phyloP scores from a whole-genome alignment of 164 flowering plant species.

The Platanus orientalis region DNA sequence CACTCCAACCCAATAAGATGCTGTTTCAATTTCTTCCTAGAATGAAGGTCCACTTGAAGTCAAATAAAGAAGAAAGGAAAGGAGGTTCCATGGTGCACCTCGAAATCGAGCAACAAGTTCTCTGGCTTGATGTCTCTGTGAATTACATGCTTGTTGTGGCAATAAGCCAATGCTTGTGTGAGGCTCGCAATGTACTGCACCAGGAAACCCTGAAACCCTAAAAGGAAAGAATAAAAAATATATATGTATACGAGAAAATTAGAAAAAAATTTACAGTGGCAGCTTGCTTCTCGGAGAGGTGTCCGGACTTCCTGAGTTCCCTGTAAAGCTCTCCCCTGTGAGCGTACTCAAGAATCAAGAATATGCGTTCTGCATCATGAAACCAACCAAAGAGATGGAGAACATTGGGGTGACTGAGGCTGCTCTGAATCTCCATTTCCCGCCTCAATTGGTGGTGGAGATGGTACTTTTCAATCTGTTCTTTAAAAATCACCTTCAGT shows the following conservation, averaged over 20 bases:
- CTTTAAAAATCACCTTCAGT: conserved; percentile 76
- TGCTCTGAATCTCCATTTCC: conserved; percentile 27
- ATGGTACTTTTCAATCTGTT: conserved; percentile 66
- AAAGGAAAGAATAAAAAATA: background rate
- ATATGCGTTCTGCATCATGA: conserved; percentile 66
- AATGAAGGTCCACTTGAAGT: background rate
- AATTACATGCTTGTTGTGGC: conserved; percentile 87
- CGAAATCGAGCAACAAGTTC: conserved; percentile 85
- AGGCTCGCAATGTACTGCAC: conserved; percentile 82
- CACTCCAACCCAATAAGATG: background rate
- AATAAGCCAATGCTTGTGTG: conserved; percentile 74
- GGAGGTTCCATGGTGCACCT: conserved; percentile 33
- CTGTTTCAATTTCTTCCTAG: background rate
- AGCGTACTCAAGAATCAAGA: conserved; percentile 84
- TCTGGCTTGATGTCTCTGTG: conserved; percentile 98
- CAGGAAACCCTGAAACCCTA: background rate
- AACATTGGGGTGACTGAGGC: conserved; percentile 73
- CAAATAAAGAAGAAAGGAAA: background rate
- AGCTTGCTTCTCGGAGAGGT: conserved; percentile 61
- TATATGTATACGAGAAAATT: background rate
- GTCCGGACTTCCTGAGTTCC: conserved; percentile 43
- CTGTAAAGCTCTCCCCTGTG: conserved; percentile 77
- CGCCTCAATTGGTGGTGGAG: conserved; percentile 67
- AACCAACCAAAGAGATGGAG: conserved; percentile 87
- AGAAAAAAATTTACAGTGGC: conserved; percentile 50